Evolutionary conservation across 2,329 filamentous ascomycete species (phyloP), one percentile per base, ranked within the genome.

Genomic region (Penicillium brevicompactum): DNA sequence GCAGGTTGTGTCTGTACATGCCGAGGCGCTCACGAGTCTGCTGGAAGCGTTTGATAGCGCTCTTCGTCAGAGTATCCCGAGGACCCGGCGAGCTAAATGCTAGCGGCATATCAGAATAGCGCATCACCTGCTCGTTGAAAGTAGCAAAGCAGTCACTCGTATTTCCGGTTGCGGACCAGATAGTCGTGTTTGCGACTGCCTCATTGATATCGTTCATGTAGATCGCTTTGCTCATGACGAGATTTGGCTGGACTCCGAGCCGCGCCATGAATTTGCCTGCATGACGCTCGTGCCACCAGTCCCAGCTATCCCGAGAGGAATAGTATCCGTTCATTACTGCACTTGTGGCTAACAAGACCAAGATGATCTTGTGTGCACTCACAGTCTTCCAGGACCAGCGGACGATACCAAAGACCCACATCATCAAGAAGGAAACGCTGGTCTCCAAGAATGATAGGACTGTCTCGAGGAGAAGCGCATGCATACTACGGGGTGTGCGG

Each of bases 231-330:
- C 88, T 90, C 90, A 97, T 93, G 59, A 88, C 83, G 18, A 82
- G 74, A 63, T 95, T 89, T 7, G 92, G 91, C 3, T 84, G 83
- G 7, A 97, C 86, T 9, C 93, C 93, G 13, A 97, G 77, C 11
- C 87, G 82, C 32, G 80, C 79, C 91, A 99, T 94, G 72, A 93
- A 96, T 40, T 82, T 87, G 14, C 83, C 84, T 1, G 92, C 91
- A 56, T 85, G 87, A 54, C 91, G 85, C 75, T 97, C 93, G 44
- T 84, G 82, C 89, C 90, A 96, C 92, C 92, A 97, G 2, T 83
- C 80, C 65, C 87, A 85, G 6, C 84, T 84, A 68, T 91, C 87
- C 59, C 87, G 85, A 11, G 88, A 90, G 0, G 89, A 87, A 67
- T 92, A 85, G 62, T 92, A 82, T 21, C 88, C 74, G 67, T 97